A percentile compares a stretch with the other conserved stretches of the same genome.
Evolutionary conservation across 2,329 filamentous ascomycete genomes (phyloP).

Genomic region (Penicillium sp.): DNA sequence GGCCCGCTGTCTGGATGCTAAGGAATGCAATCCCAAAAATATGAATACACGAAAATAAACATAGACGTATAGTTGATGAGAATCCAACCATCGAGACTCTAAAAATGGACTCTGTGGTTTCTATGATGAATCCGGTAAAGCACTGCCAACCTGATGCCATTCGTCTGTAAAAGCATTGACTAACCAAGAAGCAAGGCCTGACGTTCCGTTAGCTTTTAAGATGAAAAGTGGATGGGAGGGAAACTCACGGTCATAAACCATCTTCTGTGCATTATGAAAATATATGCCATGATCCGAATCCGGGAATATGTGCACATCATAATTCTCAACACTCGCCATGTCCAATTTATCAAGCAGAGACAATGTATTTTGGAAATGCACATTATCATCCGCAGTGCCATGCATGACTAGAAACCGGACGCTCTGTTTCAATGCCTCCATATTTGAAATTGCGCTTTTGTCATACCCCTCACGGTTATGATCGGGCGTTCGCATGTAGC

Average conservation of each 20-base stretch:
- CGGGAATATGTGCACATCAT: constrained; percentile 94
- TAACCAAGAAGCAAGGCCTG: constrained; percentile 12
- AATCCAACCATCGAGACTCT: neutral
- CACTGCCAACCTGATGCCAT: constrained; percentile 11
- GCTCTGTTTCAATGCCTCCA: constrained; percentile 66
- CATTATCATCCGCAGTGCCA: constrained; percentile 93
- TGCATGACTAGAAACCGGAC: constrained; percentile 94
- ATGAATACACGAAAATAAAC: neutral
- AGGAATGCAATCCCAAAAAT: neutral
- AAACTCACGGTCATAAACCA: constrained; percentile 87
- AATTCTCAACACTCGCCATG: constrained; percentile 77
- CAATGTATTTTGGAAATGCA: constrained; percentile 93
- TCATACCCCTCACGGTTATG: constrained; percentile 75
- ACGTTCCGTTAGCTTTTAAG: neutral
- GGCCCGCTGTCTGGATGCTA: neutral
- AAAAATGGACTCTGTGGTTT: neutral
- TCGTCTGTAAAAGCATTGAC: constrained; percentile 14
- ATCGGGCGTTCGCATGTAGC: constrained; percentile 95
- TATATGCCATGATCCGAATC: constrained; percentile 93
- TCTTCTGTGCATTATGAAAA: constrained; percentile 86
- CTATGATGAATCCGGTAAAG: neutral
- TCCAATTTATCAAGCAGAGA: constrained; percentile 83
- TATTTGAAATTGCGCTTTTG: constrained; percentile 69
- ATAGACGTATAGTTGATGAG: neutral
- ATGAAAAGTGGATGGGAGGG: neutral